Base-by-base conservation (phyloP, 179 eudicot genomes). In the Spinacia oleracea region DNA sequence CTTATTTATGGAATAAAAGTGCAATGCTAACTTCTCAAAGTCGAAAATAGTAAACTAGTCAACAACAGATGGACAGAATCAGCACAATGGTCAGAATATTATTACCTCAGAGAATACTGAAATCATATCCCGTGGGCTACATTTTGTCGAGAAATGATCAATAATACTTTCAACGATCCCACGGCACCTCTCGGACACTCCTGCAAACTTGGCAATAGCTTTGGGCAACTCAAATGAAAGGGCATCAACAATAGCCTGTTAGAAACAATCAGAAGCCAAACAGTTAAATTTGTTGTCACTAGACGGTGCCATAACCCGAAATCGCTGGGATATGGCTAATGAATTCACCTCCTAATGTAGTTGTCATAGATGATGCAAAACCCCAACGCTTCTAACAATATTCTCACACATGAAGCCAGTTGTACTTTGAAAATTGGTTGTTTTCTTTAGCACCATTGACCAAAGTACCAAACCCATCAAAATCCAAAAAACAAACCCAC, bases 71-170 rank as follows among this genome's bases (percentile, higher is more conserved):
- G n/a, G n/a, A n/a, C n/a, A 78, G 5, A 73, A 65, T 60, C 25
- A 27, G 32, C 56, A 42, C 63, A 77, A 70, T 25, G 64, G 55
- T 58, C 3, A 10, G n/a, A n/a, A 76, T 77, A 35, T 42, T 0
- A 60, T 63, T 91, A 94, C 97, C 96, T 89, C 98, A 29, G 93
- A 88, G 32, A 91, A 82, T 70, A 92, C 84, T 0, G 97, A 70
- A 82, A 94, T 84, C 96, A 94, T 89, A 35, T 94, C 98, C 15
- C 98, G 91, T 21, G 98, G 92, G 77, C 78, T 81, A 80, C 97
- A 94, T 77, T 70, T 87, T 73, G 83, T 81, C 0, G 84, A 80
- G 72, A 94, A 90, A 23, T 63, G 77, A 70, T 87, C 83, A 72
- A 94, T 85, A 69, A 88, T 66, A 67, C 76, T 73, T 64, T 82